Evolutionary conservation across 495 filamentous ascomycete genomes (phyloP).

Genomic region (Terfezia boudieri): DNA sequence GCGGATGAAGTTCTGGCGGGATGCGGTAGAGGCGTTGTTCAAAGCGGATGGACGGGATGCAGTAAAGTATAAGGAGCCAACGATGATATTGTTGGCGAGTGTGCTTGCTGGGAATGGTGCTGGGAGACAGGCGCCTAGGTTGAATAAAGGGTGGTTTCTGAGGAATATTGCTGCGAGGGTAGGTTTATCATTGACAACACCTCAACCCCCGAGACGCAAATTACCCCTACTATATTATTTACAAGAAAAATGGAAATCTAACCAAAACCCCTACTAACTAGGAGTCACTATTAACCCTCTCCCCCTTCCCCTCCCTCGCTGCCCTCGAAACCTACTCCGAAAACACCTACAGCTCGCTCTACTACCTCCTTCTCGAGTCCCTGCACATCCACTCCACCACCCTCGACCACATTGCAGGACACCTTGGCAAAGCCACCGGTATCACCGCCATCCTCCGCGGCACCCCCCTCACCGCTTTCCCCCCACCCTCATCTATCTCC

Average conservation of each 20-base stretch:
- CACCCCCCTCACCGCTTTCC: constrained; percentile 62
- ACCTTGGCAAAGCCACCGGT: constrained; percentile 82
- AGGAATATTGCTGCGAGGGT: no score
- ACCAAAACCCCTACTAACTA: no score
- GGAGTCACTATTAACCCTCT: constrained; percentile 18
- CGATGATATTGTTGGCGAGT: no score
- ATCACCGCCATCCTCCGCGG: constrained; percentile 69
- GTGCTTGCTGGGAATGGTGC: no score
- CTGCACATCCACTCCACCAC: constrained; percentile 47
- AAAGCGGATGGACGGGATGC: no score
- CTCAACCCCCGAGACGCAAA: no score
- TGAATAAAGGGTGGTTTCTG: no score
- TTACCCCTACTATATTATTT: no score
- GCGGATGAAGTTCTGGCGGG: constrained; percentile 88
- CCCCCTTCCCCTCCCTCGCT: constrained; percentile 50
- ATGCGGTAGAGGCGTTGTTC: constrained; percentile 32
- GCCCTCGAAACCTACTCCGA: constrained; percentile 75
- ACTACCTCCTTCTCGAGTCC: constrained; percentile 65
- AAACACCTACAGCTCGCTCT: constrained; percentile 78
- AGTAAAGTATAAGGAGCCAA: no score
- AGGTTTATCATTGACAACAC: no score
- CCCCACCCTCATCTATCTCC: constrained; percentile 23
- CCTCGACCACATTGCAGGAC: constrained; percentile 79
- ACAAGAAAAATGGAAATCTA: no score
- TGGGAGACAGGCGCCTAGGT: no score